Base-by-base conservation (phyloP, 2,329 filamentous ascomycete species). In the Phyllosticta ampelicida region DNA sequence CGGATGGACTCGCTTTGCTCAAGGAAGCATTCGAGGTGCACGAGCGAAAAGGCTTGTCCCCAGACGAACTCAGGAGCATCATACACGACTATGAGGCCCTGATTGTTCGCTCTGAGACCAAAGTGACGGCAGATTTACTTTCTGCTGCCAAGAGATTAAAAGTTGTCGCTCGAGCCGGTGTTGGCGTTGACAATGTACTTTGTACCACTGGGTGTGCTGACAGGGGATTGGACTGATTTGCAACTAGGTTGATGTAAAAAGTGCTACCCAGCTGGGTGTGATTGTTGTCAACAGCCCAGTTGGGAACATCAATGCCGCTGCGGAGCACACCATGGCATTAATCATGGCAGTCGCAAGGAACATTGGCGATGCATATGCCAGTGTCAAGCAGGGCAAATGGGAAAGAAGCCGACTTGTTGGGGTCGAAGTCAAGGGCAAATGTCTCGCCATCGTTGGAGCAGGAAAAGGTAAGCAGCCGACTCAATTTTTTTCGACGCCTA, bases 261-360 rank as follows among this genome's bases (percentile, higher is more conserved):
- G 83, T 8, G 88, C 88, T 2, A 92, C 87, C 0, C 77, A 80
- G 48, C 77, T 84, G 56, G 89, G 89, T 19, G 84, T 92, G 60
- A 85, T 91, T 54, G 88, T 94, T 1, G 85, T 92, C 58, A 94
- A 92, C 70, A 86, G 83, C 23, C 88, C 89, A 0, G 81, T 82
- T 18, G 89, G 89, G 1, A 94, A 94, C 67, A 90, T 91, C 63
- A 82, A 86, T 59, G 88, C 89, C 0, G 89, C 88, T 0, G 87
- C 87, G 0, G 87, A 90, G 67, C 87, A 90, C 65, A 90, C 87
- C 0, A 80, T 91, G 56, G 85, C 73, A 56, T 76, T 94, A 49
- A 75, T 92, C 59, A 82, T 94, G 71, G 83, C 87, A 0, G 83
- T 85, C 57, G 87, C 88, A 3, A 77, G 89, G 21, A 87, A 92